Conservation (phyloP, 352 stramenopile genomes). For the Phytophthora crassamura region DNA sequence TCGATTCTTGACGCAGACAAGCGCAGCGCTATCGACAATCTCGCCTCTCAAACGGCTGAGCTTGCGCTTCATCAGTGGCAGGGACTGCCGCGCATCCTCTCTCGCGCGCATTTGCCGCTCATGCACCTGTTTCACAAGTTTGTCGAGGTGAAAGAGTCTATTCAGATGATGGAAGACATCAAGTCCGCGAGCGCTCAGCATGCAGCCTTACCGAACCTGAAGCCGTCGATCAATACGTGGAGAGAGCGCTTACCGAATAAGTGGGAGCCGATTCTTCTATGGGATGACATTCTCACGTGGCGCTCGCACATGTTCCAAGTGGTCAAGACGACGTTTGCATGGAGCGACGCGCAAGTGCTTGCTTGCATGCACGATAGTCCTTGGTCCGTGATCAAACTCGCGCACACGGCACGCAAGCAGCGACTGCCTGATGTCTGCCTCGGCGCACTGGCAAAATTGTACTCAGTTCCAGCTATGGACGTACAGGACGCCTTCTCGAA, state of each 20-base stretch:
- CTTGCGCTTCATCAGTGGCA: slow-evolving; percentile 91
- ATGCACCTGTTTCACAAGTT: slow-evolving; percentile 93
- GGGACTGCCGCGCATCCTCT: slow-evolving; percentile 81
- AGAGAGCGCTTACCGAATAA: slow-evolving; percentile 93
- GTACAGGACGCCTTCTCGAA: slow-evolving; percentile 94
- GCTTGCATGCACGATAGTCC: slow-evolving; percentile 93
- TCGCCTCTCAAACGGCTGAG: slow-evolving; percentile 79
- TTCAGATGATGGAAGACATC: slow-evolving; percentile 92
- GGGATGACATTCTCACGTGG: slow-evolving; percentile 95
- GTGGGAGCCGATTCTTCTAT: slow-evolving; percentile 93
- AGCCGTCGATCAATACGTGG: slow-evolving; percentile 93
- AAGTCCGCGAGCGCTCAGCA: slow-evolving; percentile 83
- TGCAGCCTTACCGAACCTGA: slow-evolving; percentile 88
- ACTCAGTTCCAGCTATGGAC: slow-evolving; percentile 91
- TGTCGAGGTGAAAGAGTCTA: slow-evolving; percentile 93
- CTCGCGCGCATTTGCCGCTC: slow-evolving; percentile 78
- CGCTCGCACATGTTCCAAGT: slow-evolving; percentile 93
- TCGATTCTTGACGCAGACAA: slow-evolving; percentile 89
- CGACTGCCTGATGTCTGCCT: slow-evolving; percentile 89
- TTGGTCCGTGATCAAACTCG: slow-evolving; percentile 93
- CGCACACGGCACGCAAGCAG: slow-evolving; percentile 92
- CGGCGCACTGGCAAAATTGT: slow-evolving; percentile 86
- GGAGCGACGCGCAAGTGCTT: slow-evolving; percentile 89
- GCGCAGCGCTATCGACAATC: slow-evolving; percentile 63
- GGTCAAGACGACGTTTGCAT: slow-evolving; percentile 89